Evolutionary conservation across 2,329 filamentous ascomycete genomes (phyloP), one percentile per base, ranked within the genome.

Genomic region (Nothophaeocryptopus gaeumannii): DNA sequence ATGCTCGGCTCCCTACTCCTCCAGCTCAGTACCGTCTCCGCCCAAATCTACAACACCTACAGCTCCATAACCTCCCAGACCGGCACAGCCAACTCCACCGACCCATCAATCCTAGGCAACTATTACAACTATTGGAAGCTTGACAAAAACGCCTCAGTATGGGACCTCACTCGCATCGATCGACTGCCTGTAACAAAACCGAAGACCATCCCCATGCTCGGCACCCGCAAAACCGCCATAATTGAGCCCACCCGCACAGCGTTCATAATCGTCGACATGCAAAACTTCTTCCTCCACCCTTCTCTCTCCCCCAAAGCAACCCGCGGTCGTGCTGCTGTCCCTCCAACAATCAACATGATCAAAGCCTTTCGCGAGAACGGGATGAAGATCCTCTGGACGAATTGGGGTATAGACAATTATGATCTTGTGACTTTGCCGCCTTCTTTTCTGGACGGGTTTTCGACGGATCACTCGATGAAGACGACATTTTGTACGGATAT

Each of bases 91-190:
- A 53, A 56, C 40, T 39, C 29, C 20, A 36, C 46, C 20, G 38
- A 51, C 37, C 34, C 45, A 29, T 44, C 54, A 26, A 26, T 26
- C 10, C 51, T 65, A n/a, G 64, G 65, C 29, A 68, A 65, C 47
- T 63, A 61, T 50, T 67, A 67, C 54, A 68, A 68, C 52, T 67
- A 67, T 58, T 68, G 62, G 61, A 47, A 45, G 14, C 20, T 54
- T 32, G 55, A 44, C 37, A 40, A 58, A 37, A 56, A 57, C 33
- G 58, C 59, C 34, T 60, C 58, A 36, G 59, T 61, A 20, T 67
- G 51, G 47, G 66, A 69, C 55, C 55, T 69, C 29, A 70, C 63
- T 10, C 55, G 63, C 44, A 63, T 61, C 26, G 55, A 63, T 11
- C 51, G 60, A 12, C 53, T 63, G 33, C 56, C 64, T 2, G 53